phyloP scores from a whole-genome alignment of 805 yeast genomes.

The Suhomyces canberraensis region DNA sequence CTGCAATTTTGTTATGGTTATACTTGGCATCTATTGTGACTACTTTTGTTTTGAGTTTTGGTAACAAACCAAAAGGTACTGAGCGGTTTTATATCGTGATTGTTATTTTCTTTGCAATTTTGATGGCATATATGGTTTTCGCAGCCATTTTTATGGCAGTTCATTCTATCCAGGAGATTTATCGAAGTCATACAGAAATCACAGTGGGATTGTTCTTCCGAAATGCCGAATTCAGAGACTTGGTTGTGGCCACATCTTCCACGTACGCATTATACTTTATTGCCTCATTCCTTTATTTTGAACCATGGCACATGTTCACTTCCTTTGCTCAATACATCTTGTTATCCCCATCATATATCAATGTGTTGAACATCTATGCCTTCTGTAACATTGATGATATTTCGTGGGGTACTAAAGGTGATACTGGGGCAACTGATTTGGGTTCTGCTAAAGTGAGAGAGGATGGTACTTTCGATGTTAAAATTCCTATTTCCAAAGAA shows the following conservation, averaged over 20 bases:
- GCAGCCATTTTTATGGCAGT: conserved; percentile 59
- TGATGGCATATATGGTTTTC: conserved; percentile 57
- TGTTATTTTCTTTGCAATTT: conserved; percentile 54
- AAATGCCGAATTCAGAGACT: conserved; percentile 44
- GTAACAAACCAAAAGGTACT: conserved; percentile 63
- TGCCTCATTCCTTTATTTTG: conserved; percentile 56
- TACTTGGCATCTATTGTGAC: conserved; percentile 55
- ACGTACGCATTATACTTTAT: conserved; percentile 61
- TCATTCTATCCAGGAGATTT: conserved; percentile 42
- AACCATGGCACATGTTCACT: conserved; percentile 65
- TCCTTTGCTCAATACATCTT: conserved; percentile 51
- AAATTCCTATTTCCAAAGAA: conserved; percentile 45
- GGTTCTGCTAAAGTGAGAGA: conserved; percentile 53
- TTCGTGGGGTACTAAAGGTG: conserved; percentile 76
- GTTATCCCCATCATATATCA: conserved; percentile 51
- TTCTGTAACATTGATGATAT: conserved; percentile 71
- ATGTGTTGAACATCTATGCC: conserved; percentile 61
- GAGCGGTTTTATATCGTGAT: conserved; percentile 51
- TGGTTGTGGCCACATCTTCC: conserved; percentile 56
- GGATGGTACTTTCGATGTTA: conserved; percentile 56
- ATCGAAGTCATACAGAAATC: conserved; percentile 34
- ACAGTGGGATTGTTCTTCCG: conserved; percentile 45
- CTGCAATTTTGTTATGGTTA: conserved; percentile 52
- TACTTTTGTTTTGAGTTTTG: conserved; percentile 61
- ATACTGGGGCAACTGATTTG: conserved; percentile 54